Conservation (phyloP, 345 rosid species). For the Eucalyptus cloeziana region DNA sequence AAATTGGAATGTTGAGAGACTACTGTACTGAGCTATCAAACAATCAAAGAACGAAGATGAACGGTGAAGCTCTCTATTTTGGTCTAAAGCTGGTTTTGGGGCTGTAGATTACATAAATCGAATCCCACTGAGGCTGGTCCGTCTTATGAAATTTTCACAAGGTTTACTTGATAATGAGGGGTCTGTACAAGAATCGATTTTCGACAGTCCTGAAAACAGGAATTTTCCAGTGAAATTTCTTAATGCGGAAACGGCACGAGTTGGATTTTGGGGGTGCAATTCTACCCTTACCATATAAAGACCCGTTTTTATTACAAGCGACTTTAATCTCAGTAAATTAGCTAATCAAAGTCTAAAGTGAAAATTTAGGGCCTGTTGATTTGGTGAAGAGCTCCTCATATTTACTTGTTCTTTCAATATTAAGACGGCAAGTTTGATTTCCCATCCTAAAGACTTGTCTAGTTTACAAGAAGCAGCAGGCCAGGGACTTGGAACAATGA, state of each 20-base stretch:
- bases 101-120: fast-evolving
- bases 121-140: no score
- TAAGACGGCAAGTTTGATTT: background rate
- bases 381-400: background rate
- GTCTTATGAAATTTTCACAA: background rate
- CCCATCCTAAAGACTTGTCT: background rate
- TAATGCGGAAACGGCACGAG: background rate
- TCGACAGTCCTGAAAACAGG: background rate
- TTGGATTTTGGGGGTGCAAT: background rate
- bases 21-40: no score
- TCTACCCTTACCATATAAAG: background rate
- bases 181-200: background rate
- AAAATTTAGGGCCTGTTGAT: background rate
- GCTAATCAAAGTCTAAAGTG: background rate
- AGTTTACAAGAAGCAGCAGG: background rate
- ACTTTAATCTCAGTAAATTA: background rate
- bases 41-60: no score
- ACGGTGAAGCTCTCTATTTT: no score
- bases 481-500: background rate
- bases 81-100: no score
- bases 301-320: background rate
- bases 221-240: background rate
- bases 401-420: background rate
- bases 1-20: background rate
- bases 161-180: background rate